phyloP scores from a whole-genome alignment of 345 rosid species.

The Odontarrhena argentea region DNA sequence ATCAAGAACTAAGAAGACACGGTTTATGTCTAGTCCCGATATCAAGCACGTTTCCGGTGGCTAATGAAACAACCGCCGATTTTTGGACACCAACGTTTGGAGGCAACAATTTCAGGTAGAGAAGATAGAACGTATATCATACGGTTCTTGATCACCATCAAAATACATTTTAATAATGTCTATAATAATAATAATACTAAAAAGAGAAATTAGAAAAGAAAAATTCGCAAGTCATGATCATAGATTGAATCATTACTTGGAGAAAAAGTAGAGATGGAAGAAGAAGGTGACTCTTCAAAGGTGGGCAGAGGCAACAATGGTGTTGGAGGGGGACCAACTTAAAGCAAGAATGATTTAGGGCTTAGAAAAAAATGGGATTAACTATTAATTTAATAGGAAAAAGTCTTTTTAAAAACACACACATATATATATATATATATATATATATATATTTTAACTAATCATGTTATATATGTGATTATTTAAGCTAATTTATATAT shows the following conservation, averaged over 20 bases:
- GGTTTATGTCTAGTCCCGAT: constrained; percentile 88
- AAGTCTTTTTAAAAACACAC: constrained; percentile 1
- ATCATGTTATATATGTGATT: constrained; percentile 15
- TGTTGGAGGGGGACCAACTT: constrained; percentile 43
- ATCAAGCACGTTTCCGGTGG: constrained; percentile 75
- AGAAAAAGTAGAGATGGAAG: constrained; percentile 38
- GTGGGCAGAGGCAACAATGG: constrained; percentile 43
- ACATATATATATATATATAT: too few relatives aligned
- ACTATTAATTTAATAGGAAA: constrained; percentile 2
- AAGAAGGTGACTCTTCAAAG: constrained; percentile 43
- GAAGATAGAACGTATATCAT: constrained; percentile 4
- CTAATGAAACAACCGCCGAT: constrained; percentile 75
- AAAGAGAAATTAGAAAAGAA: background rate
- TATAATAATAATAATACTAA: background rate
- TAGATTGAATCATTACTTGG: constrained; percentile 40
- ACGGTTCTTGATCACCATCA: constrained; percentile 29
- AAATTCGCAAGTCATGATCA: constrained; percentile 39
- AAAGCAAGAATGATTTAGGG: constrained; percentile 41
- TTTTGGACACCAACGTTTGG: constrained; percentile 95
- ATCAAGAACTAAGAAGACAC: constrained; percentile 66
- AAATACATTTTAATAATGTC: constrained; percentile 1
- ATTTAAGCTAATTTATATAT: constrained; percentile 11
- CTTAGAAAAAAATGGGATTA: constrained; percentile 27
- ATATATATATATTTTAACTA: constrained; percentile 14
- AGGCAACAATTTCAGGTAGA: constrained; percentile 51